These are phyloP conservation scores for Cyclostephanos tholiformis DNA, from an alignment of 108 stramenopile genomes.

Conservation along the genomic window DNA sequence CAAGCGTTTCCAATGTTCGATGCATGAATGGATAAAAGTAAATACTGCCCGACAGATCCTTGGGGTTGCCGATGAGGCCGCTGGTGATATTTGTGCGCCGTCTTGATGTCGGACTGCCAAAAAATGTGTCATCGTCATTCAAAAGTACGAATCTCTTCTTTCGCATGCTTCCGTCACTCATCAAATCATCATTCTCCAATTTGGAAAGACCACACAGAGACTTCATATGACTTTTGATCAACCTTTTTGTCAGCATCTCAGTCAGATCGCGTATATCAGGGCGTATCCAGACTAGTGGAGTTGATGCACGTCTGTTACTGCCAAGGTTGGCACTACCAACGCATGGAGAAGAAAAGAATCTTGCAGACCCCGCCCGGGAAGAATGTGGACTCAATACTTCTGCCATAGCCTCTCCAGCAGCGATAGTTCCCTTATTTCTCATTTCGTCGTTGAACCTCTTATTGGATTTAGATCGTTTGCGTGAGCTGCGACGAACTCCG, in stretches of 20 bases:
- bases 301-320: slow-evolving; percentile 1
- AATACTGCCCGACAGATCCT: neutral
- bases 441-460: slow-evolving; percentile 6
- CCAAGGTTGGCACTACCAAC: neutral
- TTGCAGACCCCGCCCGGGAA: neutral
- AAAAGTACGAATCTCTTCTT: slow-evolving; percentile 15
- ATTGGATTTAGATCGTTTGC: slow-evolving; percentile 31
- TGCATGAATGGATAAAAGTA: slow-evolving; percentile 55
- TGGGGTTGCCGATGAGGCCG: neutral
- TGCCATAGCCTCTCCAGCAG: neutral
- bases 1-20: slow-evolving; percentile 50
- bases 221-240: slow-evolving; percentile 30
- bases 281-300: slow-evolving; percentile 23
- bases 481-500: slow-evolving; percentile 25
- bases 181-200: neutral
- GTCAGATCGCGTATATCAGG: slow-evolving; percentile 43
- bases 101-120: neutral
- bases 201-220: slow-evolving; percentile 23
- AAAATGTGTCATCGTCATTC: slow-evolving; percentile 36
- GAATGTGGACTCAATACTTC: slow-evolving; percentile 11
- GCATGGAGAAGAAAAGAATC: neutral
- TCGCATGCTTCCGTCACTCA: neutral
- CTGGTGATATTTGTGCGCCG: neutral
- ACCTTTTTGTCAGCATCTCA: slow-evolving; percentile 32
- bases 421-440: slow-evolving; percentile 6